phyloP scores from a whole-genome alignment of 116 monocot genomes.

The Cymodocea nodosa region DNA sequence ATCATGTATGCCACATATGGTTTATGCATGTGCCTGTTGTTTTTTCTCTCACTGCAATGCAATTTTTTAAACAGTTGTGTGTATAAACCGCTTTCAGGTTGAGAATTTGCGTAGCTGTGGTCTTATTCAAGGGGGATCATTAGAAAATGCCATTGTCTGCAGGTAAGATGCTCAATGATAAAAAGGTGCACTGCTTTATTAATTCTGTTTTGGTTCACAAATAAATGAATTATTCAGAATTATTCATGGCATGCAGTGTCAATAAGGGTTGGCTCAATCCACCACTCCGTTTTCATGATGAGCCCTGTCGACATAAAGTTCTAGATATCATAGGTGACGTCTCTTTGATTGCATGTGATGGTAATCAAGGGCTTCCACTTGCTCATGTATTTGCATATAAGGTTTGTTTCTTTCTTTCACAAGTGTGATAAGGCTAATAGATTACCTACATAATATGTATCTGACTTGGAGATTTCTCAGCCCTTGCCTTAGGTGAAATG shows the following conservation, averaged over 20 bases:
- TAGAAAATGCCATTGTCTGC: conserved; percentile 86
- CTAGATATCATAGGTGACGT: conserved; percentile 89
- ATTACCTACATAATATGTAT: background rate
- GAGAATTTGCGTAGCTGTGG: conserved; percentile 43
- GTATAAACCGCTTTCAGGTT: conserved; percentile 28
- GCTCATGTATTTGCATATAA: conserved; percentile 84
- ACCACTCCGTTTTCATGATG: conserved; percentile 62
- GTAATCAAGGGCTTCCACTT: conserved; percentile 67
- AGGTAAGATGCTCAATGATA: conserved; percentile 26
- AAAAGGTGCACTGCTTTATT: background rate
- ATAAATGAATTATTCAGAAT: background rate
- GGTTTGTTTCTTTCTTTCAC: conserved; percentile 25
- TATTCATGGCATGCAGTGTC: conserved; percentile 37
- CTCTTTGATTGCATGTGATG: conserved; percentile 71
- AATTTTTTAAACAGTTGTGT: background rate
- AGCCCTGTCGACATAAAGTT: conserved; percentile 88
- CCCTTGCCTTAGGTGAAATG: too few species aligned
- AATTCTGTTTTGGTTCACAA: background rate
- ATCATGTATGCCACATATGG: background rate
- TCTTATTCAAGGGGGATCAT: conserved; percentile 75
- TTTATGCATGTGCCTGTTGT: background rate
- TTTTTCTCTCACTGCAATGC: background rate
- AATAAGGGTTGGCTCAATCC: conserved; percentile 77
- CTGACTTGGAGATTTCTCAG: too few species aligned
- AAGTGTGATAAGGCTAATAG: background rate